Evolutionary conservation across 164 flowering plant genomes (phyloP), one percentile per base, ranked within the genome.

Genomic region (Magnolia kwangsiensis): DNA sequence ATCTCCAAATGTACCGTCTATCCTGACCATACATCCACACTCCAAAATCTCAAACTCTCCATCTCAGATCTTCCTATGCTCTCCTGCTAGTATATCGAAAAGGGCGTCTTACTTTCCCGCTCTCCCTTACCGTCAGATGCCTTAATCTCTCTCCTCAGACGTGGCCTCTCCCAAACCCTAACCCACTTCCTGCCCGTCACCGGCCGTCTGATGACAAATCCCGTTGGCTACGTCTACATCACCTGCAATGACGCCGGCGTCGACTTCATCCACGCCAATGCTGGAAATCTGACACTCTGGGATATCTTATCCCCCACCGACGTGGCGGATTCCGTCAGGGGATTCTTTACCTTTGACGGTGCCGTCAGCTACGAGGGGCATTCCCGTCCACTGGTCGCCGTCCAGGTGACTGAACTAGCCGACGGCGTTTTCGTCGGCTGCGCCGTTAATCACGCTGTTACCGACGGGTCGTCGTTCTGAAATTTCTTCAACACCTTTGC

Each of bases 11-110:
- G 85, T 86, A 86, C 82, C 0, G 75, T 94, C 1, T 74, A 24
- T 23, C 96, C 94, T 0, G 79, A 79, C n/a, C 78, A 78, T 11
- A 73, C 69, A 63, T 83, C 91, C 61, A 6, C 78, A 0, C 58
- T 81, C 50, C 51, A 69, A 23, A 8, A 75, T 16, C 87, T 89
- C 9, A 89, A 82, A 72, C 92, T 92, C 76, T 89, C 96, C 0
- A 91, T 89, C 71, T 90, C 94, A 4, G 98, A 95, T 74, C 88
- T 95, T n/a, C 93, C 96, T 19, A 93, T 93, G 98, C 93, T 95
- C 71, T 91, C 98, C 0, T 90, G 96, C 70, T 94, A 93, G 6
- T 93, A 95, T 87, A 95, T 93, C 29, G 97, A 95, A 78, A 91
- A 93, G 79, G 98, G 98, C 0, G 84, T 89, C 14, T 79, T 95